phyloP scores from a whole-genome alignment of 2,329 filamentous ascomycete species.

The Blumeriella jaapii region DNA sequence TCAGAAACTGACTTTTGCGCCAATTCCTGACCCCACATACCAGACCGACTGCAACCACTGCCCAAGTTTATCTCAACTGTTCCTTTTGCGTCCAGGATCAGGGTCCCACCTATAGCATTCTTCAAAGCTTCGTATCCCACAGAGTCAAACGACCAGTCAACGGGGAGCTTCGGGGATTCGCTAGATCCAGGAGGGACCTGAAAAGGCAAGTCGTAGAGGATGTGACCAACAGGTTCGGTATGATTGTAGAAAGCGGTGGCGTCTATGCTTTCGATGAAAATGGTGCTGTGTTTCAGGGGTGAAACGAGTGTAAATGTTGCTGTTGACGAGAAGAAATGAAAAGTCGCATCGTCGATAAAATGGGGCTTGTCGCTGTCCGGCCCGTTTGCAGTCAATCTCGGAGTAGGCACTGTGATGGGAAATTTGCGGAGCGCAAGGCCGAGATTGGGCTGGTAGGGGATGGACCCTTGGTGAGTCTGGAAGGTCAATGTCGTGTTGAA shows the following conservation, averaged over 20 bases:
- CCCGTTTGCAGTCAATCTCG: slow-evolving; percentile 49
- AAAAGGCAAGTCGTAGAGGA: slow-evolving; percentile 64
- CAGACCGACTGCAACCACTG: slow-evolving; percentile 62
- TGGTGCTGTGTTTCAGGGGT: slow-evolving; percentile 58
- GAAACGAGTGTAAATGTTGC: slow-evolving; percentile 76
- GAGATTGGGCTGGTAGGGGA: slow-evolving; percentile 62
- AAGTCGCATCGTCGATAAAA: slow-evolving; percentile 77
- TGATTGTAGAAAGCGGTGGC: slow-evolving; percentile 80
- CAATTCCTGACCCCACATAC: slow-evolving; percentile 60
- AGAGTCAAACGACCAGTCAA: slow-evolving; percentile 64
- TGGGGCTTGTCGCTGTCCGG: slow-evolving; percentile 36
- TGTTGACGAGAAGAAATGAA: slow-evolving; percentile 79
- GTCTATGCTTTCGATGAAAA: slow-evolving; percentile 70
- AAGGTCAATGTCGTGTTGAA: slow-evolving; percentile 73
- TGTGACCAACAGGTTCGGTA: slow-evolving; percentile 64
- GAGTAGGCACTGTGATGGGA: slow-evolving; percentile 59
- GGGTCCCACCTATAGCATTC: slow-evolving; percentile 65
- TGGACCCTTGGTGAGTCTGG: slow-evolving; percentile 55
- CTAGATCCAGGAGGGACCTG: slow-evolving; percentile 64
- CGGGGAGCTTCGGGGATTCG: slow-evolving; percentile 65
- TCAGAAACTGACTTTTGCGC: slow-evolving; percentile 45
- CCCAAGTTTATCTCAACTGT: slow-evolving; percentile 63
- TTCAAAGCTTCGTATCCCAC: slow-evolving; percentile 75
- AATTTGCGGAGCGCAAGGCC: slow-evolving; percentile 63
- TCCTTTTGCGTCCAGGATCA: slow-evolving; percentile 71